Evolutionary conservation across 2,329 filamentous ascomycete species (phyloP).

Genomic region (Cryoendolithus antarcticus): DNA sequence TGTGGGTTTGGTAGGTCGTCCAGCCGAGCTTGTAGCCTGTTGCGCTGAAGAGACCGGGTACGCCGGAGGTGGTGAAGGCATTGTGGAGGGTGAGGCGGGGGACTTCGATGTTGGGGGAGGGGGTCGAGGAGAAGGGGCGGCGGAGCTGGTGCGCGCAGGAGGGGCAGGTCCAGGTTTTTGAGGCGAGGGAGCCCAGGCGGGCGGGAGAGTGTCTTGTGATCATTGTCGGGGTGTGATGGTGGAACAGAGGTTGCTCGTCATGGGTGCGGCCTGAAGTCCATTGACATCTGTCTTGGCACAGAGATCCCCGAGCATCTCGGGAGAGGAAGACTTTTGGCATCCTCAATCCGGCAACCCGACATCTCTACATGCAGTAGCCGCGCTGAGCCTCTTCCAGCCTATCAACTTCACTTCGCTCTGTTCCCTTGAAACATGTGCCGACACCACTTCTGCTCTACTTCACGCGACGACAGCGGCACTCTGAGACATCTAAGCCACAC

Average conservation of each 20-base stretch:
- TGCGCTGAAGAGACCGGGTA: conserved; percentile 59
- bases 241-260: background rate
- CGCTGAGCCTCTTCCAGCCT: background rate
- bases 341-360: background rate
- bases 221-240: conserved; percentile 12
- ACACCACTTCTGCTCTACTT: conserved; percentile 1
- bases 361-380: background rate
- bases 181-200: conserved; percentile 13
- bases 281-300: conserved; percentile 1
- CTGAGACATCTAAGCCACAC: too few species aligned
- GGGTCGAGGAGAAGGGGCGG: background rate
- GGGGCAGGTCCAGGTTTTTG: conserved; percentile 17
- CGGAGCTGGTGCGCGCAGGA: conserved; percentile 13
- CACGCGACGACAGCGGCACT: too few species aligned
- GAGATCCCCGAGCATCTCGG: conserved; percentile 4
- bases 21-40: conserved; percentile 66
- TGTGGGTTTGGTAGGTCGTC: conserved; percentile 64
- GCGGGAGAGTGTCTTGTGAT: conserved; percentile 19
- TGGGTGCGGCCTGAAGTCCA: background rate
- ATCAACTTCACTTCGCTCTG: conserved; percentile 5
- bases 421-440: background rate
- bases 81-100: too few species aligned
- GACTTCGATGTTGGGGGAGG: background rate
- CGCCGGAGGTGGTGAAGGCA: conserved; percentile 25
- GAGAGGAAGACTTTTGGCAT: background rate